phyloP scores from a whole-genome alignment of 78 protist species.

The Ministeria vibrans region DNA sequence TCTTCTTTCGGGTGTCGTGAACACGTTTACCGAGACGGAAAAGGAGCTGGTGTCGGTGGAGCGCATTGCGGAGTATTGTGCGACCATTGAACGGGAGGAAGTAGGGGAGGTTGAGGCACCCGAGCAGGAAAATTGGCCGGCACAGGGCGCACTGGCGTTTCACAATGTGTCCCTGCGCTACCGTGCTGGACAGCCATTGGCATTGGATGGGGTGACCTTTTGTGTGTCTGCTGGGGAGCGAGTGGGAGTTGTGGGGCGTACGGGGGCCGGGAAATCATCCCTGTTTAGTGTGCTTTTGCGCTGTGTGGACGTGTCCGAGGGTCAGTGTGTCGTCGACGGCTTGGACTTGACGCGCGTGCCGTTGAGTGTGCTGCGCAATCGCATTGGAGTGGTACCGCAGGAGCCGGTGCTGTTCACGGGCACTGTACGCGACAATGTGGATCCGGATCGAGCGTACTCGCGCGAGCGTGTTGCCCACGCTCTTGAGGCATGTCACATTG shows the following conservation, averaged over 20 bases:
- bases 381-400: slow-evolving; percentile 76
- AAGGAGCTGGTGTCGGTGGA: slow-evolving; percentile 27
- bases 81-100: background rate
- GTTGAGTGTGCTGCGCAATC: slow-evolving; percentile 29
- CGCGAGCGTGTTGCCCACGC: slow-evolving; percentile 47
- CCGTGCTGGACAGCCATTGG: slow-evolving; percentile 29
- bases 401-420: slow-evolving; percentile 71
- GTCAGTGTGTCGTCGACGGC: slow-evolving; percentile 51
- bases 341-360: slow-evolving; percentile 9
- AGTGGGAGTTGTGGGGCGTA: slow-evolving; percentile 61
- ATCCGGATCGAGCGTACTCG: slow-evolving; percentile 23
- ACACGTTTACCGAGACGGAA: slow-evolving; percentile 25
- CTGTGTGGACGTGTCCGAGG: slow-evolving; percentile 50
- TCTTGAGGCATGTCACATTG: slow-evolving; percentile 43
- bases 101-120: background rate
- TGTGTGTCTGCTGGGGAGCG: slow-evolving; percentile 41
- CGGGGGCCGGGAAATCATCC: slow-evolving; percentile 50
- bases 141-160: slow-evolving; percentile 33
- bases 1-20: slow-evolving; percentile 14
- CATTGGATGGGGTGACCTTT: slow-evolving; percentile 18
- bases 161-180: slow-evolving; percentile 44
- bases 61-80: background rate
- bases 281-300: slow-evolving; percentile 69
- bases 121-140: slow-evolving; percentile 35
- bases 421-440: slow-evolving; percentile 64